Evolutionary conservation across 2,329 filamentous ascomycete species (phyloP).

Genomic region (Fonsecaea pedrosoi): DNA sequence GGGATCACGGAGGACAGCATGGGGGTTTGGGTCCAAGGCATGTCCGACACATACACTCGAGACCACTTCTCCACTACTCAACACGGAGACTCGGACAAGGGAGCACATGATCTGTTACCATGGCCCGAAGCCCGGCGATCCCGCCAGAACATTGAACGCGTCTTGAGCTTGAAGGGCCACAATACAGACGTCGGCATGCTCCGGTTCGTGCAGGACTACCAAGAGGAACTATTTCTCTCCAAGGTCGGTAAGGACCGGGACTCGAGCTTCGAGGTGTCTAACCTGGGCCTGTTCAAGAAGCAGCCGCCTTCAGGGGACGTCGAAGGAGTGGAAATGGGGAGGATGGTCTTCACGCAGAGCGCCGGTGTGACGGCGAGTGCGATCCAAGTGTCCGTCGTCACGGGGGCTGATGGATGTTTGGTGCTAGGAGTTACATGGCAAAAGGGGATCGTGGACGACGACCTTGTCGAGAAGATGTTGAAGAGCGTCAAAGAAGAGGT

Average conservation of each 20-base stretch:
- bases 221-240: constrained; percentile 46
- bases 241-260: constrained; percentile 50
- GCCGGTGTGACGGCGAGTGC: constrained; percentile 48
- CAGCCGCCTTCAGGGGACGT: constrained; percentile 17
- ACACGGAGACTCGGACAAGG: background rate
- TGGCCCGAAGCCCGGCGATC: constrained; percentile 47
- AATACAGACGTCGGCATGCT: constrained; percentile 49
- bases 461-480: constrained; percentile 12
- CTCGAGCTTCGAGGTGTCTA: constrained; percentile 55
- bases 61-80: constrained; percentile 18
- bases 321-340: constrained; percentile 43
- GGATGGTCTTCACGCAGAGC: constrained; percentile 56
- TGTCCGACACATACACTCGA: constrained; percentile 44
- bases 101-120: constrained; percentile 35
- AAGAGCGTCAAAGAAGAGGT: constrained; percentile 7
- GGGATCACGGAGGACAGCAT: constrained; percentile 47
- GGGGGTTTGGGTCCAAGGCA: constrained; percentile 49
- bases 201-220: constrained; percentile 50
- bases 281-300: constrained; percentile 50
- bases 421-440: constrained; percentile 35
- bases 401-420: constrained; percentile 54
- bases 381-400: constrained; percentile 50
- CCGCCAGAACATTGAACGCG: constrained; percentile 42
- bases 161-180: constrained; percentile 42
- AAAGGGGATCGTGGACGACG: constrained; percentile 27